Percentiles rank a stretch among this genome's conserved stretches.
Evolutionary conservation across 108 stramenopile genomes (phyloP).

Genomic region (Mediolabrus comicus): DNA sequence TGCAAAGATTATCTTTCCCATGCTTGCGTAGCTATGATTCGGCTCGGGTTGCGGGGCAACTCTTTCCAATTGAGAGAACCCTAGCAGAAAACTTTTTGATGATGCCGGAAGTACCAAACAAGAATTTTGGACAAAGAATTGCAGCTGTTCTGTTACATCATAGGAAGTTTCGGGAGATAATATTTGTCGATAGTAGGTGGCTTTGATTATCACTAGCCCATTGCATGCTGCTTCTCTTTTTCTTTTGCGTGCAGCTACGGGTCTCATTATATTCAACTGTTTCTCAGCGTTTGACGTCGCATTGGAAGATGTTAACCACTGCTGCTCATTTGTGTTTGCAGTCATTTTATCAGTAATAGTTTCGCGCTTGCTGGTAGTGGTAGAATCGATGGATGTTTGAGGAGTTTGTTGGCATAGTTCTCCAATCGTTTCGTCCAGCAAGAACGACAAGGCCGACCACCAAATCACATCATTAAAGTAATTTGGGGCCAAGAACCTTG

Average conservation of each 20-base stretch:
- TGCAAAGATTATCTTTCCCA: neutral
- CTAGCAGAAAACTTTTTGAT: slow-evolving; percentile 66
- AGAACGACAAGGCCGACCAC: slow-evolving; percentile 2
- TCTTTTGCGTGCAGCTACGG: slow-evolving; percentile 49
- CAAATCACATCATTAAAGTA: slow-evolving; percentile 22
- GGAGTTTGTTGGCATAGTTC: slow-evolving; percentile 7
- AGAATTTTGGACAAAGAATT: slow-evolving; percentile 69
- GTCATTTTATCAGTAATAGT: slow-evolving; percentile 1
- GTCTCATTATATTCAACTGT: slow-evolving; percentile 57
- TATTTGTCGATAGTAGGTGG: slow-evolving; percentile 38
- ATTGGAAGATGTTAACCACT: slow-evolving; percentile 20
- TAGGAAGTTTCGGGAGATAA: slow-evolving; percentile 24
- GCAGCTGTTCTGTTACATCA: slow-evolving; percentile 69
- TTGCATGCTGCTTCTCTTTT: slow-evolving; percentile 48
- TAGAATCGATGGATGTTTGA: neutral
- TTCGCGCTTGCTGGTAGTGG: neutral
- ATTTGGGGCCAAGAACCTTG: slow-evolving; percentile 1
- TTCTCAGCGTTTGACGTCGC: slow-evolving; percentile 48
- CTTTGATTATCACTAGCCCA: slow-evolving; percentile 70
- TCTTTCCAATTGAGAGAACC: slow-evolving; percentile 51
- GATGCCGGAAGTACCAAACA: slow-evolving; percentile 47
- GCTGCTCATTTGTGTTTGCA: slow-evolving; percentile 1
- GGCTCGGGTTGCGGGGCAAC: slow-evolving; percentile 1
- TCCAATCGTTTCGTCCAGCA: slow-evolving; percentile 52
- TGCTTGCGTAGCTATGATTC: neutral